Conservation (phyloP, 139 green algal genomes). For the Chlamydomonas sphaeroides region DNA sequence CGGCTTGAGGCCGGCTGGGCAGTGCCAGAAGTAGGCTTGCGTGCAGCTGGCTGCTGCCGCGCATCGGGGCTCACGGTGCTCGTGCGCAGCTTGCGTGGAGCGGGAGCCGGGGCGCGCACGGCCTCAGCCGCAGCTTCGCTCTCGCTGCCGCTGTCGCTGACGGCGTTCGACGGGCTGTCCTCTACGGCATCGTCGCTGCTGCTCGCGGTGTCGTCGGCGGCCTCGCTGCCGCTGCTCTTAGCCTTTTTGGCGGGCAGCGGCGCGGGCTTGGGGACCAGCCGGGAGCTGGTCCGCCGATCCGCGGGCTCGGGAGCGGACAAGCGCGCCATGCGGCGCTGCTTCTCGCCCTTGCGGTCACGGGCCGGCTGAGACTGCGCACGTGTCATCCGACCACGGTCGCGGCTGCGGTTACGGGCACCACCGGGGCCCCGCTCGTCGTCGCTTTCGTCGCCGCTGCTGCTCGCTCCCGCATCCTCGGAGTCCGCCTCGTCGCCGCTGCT, state of each 20-base stretch:
- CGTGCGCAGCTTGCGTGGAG: too few relatives aligned
- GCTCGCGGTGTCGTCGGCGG: background rate
- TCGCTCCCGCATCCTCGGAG: background rate
- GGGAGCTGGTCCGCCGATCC: constrained; percentile 15
- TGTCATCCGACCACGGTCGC: background rate
- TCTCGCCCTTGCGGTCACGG: constrained; percentile 11
- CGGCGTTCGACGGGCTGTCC: background rate
- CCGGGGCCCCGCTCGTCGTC: background rate
- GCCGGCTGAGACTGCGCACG: background rate
- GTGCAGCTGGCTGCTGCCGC: too few relatives aligned
- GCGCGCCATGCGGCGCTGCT: constrained; percentile 2
- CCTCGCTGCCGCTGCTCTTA: background rate
- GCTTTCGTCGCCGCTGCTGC: constrained; percentile 8
- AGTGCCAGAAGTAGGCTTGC: too few relatives aligned
- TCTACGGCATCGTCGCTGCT: background rate
- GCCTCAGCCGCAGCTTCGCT: constrained; percentile 28
- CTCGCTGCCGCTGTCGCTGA: constrained; percentile 23
- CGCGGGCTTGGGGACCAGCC: background rate
- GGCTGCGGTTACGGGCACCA: too few relatives aligned
- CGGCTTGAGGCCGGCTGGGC: too few relatives aligned
- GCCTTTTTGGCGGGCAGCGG: background rate
- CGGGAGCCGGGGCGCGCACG: too few relatives aligned
- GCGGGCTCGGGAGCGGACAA: background rate
- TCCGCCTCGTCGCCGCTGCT: constrained; percentile 20
- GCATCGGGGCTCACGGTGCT: too few relatives aligned